Base-by-base conservation (phyloP, 768 basidiomycete genomes). In the Leccinellum albellum region DNA sequence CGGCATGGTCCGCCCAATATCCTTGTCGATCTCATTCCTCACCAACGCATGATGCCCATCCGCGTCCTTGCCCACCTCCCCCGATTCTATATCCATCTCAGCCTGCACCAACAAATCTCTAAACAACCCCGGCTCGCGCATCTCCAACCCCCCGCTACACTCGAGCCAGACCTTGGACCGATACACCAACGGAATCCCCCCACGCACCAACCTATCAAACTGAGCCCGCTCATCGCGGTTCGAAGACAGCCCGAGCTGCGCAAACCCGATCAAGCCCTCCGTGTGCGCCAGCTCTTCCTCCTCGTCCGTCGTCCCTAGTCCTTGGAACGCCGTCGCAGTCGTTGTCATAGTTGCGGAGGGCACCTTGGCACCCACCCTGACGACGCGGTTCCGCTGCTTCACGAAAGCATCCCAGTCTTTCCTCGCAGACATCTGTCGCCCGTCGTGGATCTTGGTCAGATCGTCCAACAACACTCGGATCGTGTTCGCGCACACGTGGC, bases 151-250 rank as follows among this genome's bases (percentile, higher is more conserved):
- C 1, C 94, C 94, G 61, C 90, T 94, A 68, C 92, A 96, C 76
- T 99, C 97, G 53, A 89, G 71, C 91, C 94, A 96, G 48, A 94
- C 82, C 70, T 94, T 91, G 24, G 88, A 78, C n/a, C 94, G 85
- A 66, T 92, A 91, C 12, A 79, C 83, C 14, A 98, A 79, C 2
- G 97, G 97, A 32, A 98, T 90, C 4, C 97, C 97, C 51, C 76
- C 82, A 52, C 90, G 74, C n/a, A 96, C 82, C 6, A 99, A 76
- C 57, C 83, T 76, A 56, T 87, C 85, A 58, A 98, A 91, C 67
- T 88, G 89, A 55, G 79, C 82, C 67, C 87, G 79, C 60, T 94
- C 91, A 57, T 91, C 83, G 59, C 78, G 76, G 46, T 73, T 85
- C 32, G 88, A 78, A 1, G 86, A 87, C 20, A 86, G 71, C 0